phyloP scores from a whole-genome alignment of 2,329 filamentous ascomycete genomes.

The Trichoderma oligosporum region DNA sequence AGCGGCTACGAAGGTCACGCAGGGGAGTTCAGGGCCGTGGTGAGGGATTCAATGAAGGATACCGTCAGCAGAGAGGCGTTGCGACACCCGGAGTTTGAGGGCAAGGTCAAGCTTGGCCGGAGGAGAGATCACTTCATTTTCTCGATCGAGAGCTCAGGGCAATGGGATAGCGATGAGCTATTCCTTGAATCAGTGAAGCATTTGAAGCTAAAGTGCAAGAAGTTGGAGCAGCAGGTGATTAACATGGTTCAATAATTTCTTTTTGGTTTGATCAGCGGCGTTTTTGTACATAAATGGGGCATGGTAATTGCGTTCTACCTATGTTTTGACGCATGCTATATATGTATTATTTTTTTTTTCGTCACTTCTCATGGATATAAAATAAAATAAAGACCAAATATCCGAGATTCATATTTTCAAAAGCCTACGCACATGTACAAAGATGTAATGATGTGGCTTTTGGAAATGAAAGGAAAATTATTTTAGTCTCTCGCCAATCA shows the following conservation, averaged over 20 bases:
- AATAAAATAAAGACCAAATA: neutral
- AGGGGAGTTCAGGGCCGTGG: conserved; percentile 83
- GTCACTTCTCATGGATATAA: conserved; percentile 2
- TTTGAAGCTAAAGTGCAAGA: conserved; percentile 78
- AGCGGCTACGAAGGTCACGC: conserved; percentile 69
- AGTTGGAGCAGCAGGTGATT: conserved; percentile 66
- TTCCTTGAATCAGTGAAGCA: conserved; percentile 86
- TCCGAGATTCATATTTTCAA: conserved; percentile 17
- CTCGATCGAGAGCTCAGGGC: conserved; percentile 88
- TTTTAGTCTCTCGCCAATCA: conserved; percentile 1
- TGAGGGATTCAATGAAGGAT: conserved; percentile 84
- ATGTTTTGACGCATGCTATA: conserved; percentile 4
- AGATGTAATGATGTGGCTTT: conserved; percentile 23
- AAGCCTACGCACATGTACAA: neutral
- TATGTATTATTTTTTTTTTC: conserved; percentile 27
- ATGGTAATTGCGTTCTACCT: conserved; percentile 21
- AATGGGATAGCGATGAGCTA: conserved; percentile 89
- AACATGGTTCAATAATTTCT: conserved; percentile 53
- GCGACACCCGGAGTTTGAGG: conserved; percentile 87
- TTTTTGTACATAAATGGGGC: conserved; percentile 17
- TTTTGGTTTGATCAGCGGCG: conserved; percentile 2
- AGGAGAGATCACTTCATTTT: conserved; percentile 97
- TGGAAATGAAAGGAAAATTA: neutral
- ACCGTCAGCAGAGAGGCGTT: conserved; percentile 92
- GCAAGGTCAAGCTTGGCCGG: conserved; percentile 89